Base-by-base conservation (phyloP, 305 asterid species). In the Fraxinus baroniana region DNA sequence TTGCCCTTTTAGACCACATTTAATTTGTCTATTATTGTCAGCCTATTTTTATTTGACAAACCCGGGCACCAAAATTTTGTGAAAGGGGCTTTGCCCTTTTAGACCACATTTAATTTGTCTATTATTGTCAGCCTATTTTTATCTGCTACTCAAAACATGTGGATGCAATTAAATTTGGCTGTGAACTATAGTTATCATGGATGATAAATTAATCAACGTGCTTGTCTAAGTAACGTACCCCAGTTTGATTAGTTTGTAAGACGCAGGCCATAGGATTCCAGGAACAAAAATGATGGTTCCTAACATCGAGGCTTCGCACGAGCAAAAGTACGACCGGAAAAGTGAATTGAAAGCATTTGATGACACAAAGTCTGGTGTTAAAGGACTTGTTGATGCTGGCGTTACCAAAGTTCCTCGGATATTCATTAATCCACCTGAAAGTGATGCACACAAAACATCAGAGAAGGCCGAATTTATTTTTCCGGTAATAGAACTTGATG, bases 361-460 rank as follows among this genome's bases (percentile, higher is more conserved):
- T 7, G 89, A 86, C 39, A 84, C 90, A 2, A 80, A 74, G 32
- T 83, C 87, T 15, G 89, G 88, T 0, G 88, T 85, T 1, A 87
- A 87, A 79, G 91, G 91, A 18, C 89, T 87, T 1, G 86, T 85
- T 7, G 90, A 89, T 36, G 76, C 86, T 1, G 90, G 89, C 1
- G 49, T 83, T 66, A 81, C 71, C 5, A 64, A 2, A 4, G 37
- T 87, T 7, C 91, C 91, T 1, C 73, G 57, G 22, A 85, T 89
- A 15, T 87, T 89, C 86, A 18, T 82, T 76, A 85, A 79, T 28
- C 90, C 89, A 28, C 86, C 82, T 6, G 46, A 78, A 2, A 12
- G 22, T 22, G 72, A 26, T 8, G 3, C 36, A 13, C 33, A 71
- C 37, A 32, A 36, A 4, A 71, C 35, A 74, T n/a, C 44, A 0